These are phyloP conservation scores for Nyssa sinensis DNA, from an alignment of 148 eudicot genomes.

Conservation along the genomic window DNA sequence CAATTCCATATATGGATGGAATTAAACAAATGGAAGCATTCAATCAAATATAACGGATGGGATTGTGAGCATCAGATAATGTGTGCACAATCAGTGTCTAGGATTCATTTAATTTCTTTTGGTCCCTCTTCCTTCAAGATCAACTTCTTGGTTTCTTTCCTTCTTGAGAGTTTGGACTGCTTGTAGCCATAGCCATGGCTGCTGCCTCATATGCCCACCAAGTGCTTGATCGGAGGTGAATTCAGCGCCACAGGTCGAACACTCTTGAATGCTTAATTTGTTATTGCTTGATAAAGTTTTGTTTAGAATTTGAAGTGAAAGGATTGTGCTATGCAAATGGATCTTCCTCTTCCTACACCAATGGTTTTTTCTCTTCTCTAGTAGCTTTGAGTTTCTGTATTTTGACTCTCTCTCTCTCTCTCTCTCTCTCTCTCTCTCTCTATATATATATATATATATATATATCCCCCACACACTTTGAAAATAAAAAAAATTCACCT, in stretches of 20 bases:
- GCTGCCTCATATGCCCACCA: conserved; percentile 57
- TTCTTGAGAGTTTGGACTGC: conserved; percentile 10
- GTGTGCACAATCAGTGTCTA: too few species aligned
- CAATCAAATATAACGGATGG: too few species aligned
- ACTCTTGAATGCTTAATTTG: conserved; percentile 37
- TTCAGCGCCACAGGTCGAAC: conserved; percentile 46
- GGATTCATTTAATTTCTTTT: too few species aligned
- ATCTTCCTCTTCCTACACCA: background rate
- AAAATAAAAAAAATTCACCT: too few species aligned
- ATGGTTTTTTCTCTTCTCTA: conserved; percentile 10
- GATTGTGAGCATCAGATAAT: too few species aligned
- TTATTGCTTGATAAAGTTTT: background rate
- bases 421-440: too few species aligned
- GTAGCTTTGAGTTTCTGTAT: conserved; percentile 32
- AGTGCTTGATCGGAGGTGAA: conserved; percentile 49
- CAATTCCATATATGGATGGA: too few species aligned
- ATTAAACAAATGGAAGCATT: too few species aligned
- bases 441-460: too few species aligned
- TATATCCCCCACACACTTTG: too few species aligned
- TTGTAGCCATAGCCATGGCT: conserved; percentile 27
- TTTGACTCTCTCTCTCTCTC: too few species aligned
- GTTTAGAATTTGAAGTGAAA: conserved; percentile 43
- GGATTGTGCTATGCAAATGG: conserved; percentile 18
- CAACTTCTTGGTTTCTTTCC: conserved; percentile 29
- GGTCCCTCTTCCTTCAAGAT: too few species aligned